phyloP scores from a whole-genome alignment of 352 stramenopile genomes.

The Phytophthora uliginosa region DNA sequence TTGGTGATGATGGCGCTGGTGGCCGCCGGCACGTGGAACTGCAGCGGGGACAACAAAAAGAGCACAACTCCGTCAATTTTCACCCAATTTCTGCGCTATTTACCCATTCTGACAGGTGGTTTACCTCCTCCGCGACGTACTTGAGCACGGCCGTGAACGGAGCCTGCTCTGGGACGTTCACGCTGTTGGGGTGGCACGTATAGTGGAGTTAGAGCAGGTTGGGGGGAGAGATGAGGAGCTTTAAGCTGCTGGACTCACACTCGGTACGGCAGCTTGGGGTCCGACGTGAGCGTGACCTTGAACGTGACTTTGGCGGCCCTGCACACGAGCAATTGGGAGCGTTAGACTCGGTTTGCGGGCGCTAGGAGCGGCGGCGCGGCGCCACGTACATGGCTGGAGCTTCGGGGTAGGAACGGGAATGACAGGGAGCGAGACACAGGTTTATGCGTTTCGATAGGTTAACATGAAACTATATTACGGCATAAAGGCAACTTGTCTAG shows the following conservation, averaged over 20 bases:
- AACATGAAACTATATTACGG: slow-evolving; percentile 5
- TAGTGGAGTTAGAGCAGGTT: neutral
- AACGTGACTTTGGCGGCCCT: slow-evolving; percentile 87
- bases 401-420: slow-evolving; percentile 8
- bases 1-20: slow-evolving; percentile 93
- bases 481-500: slow-evolving; percentile 6
- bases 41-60: slow-evolving; percentile 13
- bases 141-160: slow-evolving; percentile 90
- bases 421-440: slow-evolving; percentile 16
- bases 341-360: slow-evolving; percentile 2
- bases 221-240: neutral
- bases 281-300: slow-evolving; percentile 90
- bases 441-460: slow-evolving; percentile 5
- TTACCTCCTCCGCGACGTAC: slow-evolving; percentile 86
- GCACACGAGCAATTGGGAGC: slow-evolving; percentile 2
- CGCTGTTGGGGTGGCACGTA: slow-evolving; percentile 34
- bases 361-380: neutral
- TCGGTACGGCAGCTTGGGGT: slow-evolving; percentile 87
- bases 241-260: slow-evolving; percentile 47
- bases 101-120: neutral
- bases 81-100: neutral
- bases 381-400: slow-evolving; percentile 27
- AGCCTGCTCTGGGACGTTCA: slow-evolving; percentile 85
- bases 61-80: slow-evolving; percentile 24
- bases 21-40: slow-evolving; percentile 83